Percentiles rank a stretch among this genome's conserved stretches.
phyloP scores from a whole-genome alignment of 1,139 yeast genomes.

The Geotrichum aggregatum region DNA sequence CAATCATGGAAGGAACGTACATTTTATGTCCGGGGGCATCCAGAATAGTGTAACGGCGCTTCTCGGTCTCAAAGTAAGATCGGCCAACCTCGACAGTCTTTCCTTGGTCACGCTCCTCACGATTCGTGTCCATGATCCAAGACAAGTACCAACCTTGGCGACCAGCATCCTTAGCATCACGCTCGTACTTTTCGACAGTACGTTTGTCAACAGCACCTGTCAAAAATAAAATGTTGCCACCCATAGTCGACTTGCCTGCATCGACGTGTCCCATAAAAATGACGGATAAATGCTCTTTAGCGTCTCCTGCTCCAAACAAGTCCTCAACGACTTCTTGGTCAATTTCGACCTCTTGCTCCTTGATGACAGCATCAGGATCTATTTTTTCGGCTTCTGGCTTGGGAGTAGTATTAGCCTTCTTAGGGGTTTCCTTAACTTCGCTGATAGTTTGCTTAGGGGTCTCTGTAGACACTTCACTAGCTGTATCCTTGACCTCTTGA shows the following conservation, averaged over 20 bases:
- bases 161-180: slow-evolving; percentile 98
- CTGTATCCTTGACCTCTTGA: neutral
- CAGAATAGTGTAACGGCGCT: slow-evolving; percentile 93
- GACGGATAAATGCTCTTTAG: slow-evolving; percentile 88
- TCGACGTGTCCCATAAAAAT: slow-evolving; percentile 99
- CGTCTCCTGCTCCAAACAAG: slow-evolving; percentile 71
- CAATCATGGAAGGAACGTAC: slow-evolving; percentile 98
- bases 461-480: neutral
- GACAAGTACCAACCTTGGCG: slow-evolving; percentile 99
- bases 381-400: slow-evolving; percentile 31
- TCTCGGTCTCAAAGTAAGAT: slow-evolving; percentile 94
- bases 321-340: slow-evolving; percentile 88
- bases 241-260: slow-evolving; percentile 99
- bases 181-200: slow-evolving; percentile 96
- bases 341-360: slow-evolving; percentile 78
- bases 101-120: slow-evolving; percentile 97
- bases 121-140: slow-evolving; percentile 99
- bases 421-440: slow-evolving; percentile 14
- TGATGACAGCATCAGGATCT: slow-evolving; percentile 40
- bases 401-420: slow-evolving; percentile 16
- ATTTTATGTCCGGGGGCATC: slow-evolving; percentile 99
- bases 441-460: neutral
- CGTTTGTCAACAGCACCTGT: slow-evolving; percentile 98
- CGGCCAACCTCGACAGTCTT: slow-evolving; percentile 98
- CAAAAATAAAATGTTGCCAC: slow-evolving; percentile 87